Base-by-base conservation (phyloP, 208 protist species). In the Trypanosoma rangeli region DNA sequence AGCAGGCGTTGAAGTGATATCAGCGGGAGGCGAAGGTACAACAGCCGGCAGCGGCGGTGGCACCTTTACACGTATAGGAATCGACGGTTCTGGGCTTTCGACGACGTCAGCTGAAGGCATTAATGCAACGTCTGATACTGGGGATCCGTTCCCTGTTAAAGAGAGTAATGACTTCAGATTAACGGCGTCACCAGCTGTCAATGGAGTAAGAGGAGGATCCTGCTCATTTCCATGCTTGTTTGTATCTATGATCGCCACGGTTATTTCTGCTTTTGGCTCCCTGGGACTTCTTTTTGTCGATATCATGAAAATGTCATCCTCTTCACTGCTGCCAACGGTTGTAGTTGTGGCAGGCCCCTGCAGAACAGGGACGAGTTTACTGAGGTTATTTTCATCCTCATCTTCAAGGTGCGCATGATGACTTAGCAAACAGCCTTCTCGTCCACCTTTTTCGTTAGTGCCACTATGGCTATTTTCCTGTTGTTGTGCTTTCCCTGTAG, bases 241-340 rank as follows among this genome's bases (percentile, higher is more conserved):
- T 20, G n/a, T 9, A 8, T 24, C 54, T 42, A 42, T 20, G 18
- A 0, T 26, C 4, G 22, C 62, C 37, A 42, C 37, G 10, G 35
- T 1, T 52, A 13, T 56, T 31, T 33, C n/a, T 39, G 46, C 56
- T 13, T n/a, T 22, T 3, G 62, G 56, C 5, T 29, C 28, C 16
- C 24, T 56, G 22, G 52, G 56, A 24, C 50, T 68, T 24, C 7
- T 22, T 37, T 49, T 68, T 42, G 46, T 59, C 29, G 59, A 24
- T 22, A 68, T 37, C 64, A 59, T 68, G 26, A 35, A 68, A 56
- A 59, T 8, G 1, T 68, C 64, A 15, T 68, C 64, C 35, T 59
- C 64, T 16, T 7, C 33, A 55, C 5, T 15, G 13, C 10, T 54
- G 8, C 1, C 52, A 56, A 26, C 24, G 10, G n/a, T 5, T 15